phyloP scores from a whole-genome alignment of 106 monocot species.

The Allium sativum region DNA sequence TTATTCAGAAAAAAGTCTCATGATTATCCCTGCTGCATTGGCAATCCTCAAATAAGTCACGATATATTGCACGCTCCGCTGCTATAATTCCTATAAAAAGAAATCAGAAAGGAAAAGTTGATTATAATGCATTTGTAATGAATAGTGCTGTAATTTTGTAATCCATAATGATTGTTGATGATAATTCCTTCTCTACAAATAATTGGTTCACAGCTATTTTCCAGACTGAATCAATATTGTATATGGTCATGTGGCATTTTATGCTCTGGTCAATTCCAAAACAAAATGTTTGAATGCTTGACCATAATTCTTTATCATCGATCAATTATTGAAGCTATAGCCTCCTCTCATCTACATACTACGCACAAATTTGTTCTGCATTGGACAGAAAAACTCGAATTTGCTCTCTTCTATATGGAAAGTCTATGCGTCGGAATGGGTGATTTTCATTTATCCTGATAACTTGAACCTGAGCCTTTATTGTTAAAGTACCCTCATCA shows the following conservation, averaged over 20 bases:
- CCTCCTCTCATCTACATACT: conserved; percentile 66
- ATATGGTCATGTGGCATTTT: conserved; percentile 50
- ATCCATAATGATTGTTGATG: conserved; percentile 97
- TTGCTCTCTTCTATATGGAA: conserved; percentile 76
- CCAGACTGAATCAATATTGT: conserved; percentile 56
- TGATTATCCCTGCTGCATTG: too few relatives aligned
- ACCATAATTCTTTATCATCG: conserved; percentile 74
- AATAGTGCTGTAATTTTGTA: too few relatives aligned
- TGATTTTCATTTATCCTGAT: conserved; percentile 85
- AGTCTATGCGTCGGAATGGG: conserved; percentile 87
- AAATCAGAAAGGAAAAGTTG: too few relatives aligned
- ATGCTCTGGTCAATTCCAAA: conserved; percentile 44
- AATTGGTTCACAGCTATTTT: conserved; percentile 85
- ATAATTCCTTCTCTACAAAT: conserved; percentile 91
- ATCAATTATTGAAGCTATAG: conserved; percentile 56
- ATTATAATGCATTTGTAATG: too few relatives aligned
- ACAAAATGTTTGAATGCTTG: conserved; percentile 85
- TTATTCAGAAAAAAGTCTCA: too few relatives aligned
- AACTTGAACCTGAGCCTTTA: conserved; percentile 97
- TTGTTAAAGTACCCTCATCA: conserved; percentile 59
- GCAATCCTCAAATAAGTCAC: too few relatives aligned
- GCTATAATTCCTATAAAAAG: too few relatives aligned
- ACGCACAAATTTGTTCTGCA: conserved; percentile 74
- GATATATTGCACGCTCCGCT: too few relatives aligned
- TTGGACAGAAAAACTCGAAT: conserved; percentile 76